Conservation (phyloP, 108 stramenopile genomes). For the Conticribra guillardii region DNA sequence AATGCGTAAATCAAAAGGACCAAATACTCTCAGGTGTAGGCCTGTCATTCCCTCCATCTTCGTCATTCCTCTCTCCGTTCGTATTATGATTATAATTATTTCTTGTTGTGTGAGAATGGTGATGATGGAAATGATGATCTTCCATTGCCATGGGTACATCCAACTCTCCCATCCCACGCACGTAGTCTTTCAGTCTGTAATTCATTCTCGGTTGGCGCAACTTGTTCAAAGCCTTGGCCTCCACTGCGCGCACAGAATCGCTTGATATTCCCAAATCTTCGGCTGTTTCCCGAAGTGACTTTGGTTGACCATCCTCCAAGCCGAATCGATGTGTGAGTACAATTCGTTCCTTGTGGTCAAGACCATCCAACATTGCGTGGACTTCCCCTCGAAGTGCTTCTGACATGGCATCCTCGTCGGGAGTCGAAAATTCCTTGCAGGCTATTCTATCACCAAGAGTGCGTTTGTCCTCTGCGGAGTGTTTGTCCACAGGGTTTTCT, state of each 20-base stretch:
- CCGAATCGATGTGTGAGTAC: slow-evolving; percentile 89
- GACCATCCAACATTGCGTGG: slow-evolving; percentile 57
- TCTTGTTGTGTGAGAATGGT: background rate
- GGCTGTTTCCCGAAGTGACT: slow-evolving; percentile 78
- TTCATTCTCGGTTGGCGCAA: slow-evolving; percentile 81
- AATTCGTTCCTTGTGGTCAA: slow-evolving; percentile 65
- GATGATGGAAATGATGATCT: slow-evolving; percentile 10
- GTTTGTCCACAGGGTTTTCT: slow-evolving; percentile 50
- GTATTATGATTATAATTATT: slow-evolving; percentile 1
- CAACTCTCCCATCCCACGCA: slow-evolving; percentile 32
- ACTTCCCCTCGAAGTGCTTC: slow-evolving; percentile 61
- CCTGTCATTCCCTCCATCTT: slow-evolving; percentile 15
- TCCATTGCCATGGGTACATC: slow-evolving; percentile 4
- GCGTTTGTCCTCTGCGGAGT: slow-evolving; percentile 37
- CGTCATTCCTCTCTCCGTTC: slow-evolving; percentile 5
- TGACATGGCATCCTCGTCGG: slow-evolving; percentile 72
- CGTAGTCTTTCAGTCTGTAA: slow-evolving; percentile 75
- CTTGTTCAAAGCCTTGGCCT: slow-evolving; percentile 91
- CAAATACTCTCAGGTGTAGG: slow-evolving; percentile 47
- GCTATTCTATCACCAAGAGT: slow-evolving; percentile 73
- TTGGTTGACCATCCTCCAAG: slow-evolving; percentile 76
- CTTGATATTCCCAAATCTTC: slow-evolving; percentile 63
- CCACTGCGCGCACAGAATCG: slow-evolving; percentile 85
- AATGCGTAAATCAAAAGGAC: slow-evolving; percentile 55
- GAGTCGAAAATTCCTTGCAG: slow-evolving; percentile 65